Evolutionary conservation across 345 rosid genomes (phyloP).

Genomic region (Brassica rapa): DNA sequence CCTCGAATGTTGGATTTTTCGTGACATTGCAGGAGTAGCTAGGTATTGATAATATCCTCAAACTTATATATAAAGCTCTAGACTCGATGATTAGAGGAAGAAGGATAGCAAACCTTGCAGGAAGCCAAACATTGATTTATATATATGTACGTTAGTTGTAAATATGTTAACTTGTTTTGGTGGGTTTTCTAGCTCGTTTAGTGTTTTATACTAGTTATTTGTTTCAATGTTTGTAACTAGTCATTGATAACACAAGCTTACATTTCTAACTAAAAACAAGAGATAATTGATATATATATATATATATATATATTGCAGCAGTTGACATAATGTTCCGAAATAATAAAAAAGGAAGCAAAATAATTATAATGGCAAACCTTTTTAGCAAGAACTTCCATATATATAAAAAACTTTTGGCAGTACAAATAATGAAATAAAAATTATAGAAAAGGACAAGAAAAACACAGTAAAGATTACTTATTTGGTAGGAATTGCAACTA

Average conservation of each 20-base stretch:
- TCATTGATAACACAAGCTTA: not conserved
- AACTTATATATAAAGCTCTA: too few relatives aligned
- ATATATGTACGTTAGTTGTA: not conserved
- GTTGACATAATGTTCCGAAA: slow-evolving; percentile 18
- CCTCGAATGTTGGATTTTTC: too few relatives aligned
- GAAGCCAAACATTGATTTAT: not conserved
- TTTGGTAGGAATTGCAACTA: slow-evolving; percentile 36
- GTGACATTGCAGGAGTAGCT: too few relatives aligned
- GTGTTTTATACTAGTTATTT: not conserved
- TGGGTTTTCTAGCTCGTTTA: not conserved
- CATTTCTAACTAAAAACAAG: not conserved
- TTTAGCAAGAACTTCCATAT: not conserved
- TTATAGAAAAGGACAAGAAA: slow-evolving; percentile 14
- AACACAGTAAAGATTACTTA: slow-evolving; percentile 11
- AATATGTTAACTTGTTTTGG: not conserved
- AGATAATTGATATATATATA: not conserved
- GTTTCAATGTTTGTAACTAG: not conserved
- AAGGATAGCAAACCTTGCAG: too few relatives aligned
- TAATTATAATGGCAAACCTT: not conserved
- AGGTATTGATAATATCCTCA: too few relatives aligned
- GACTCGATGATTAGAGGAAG: too few relatives aligned
- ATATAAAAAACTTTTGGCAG: not conserved
- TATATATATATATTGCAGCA: not conserved
- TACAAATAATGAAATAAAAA: not conserved
- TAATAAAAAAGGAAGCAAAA: not conserved